Percentiles rank a stretch among this genome's conserved stretches.
phyloP scores from a whole-genome alignment of 2,329 filamentous ascomycete species.

The Trichoderma cornu-damae region DNA sequence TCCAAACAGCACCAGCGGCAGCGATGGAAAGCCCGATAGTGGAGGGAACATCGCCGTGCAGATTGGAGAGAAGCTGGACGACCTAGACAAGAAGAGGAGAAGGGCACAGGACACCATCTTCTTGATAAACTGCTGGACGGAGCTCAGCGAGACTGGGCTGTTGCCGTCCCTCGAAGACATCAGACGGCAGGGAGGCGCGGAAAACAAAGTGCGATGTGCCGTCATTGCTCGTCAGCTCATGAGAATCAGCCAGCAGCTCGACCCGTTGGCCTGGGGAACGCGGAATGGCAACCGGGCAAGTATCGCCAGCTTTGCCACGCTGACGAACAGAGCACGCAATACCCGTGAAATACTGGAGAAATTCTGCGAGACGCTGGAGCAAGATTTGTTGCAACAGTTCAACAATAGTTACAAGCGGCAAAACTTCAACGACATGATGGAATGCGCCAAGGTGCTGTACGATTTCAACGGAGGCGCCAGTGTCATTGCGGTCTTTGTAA shows the following conservation, averaged over 20 bases:
- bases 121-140: conserved; percentile 92
- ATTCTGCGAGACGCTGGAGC: conserved; percentile 91
- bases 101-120: conserved; percentile 91
- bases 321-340: conserved; percentile 50
- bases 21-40: conserved; percentile 41
- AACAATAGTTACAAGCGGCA: conserved; percentile 93
- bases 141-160: conserved; percentile 85
- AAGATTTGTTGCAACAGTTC: conserved; percentile 91
- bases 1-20: conserved; percentile 41
- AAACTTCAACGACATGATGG: conserved; percentile 97
- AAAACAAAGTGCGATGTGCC: conserved; percentile 90
- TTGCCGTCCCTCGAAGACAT: conserved; percentile 85
- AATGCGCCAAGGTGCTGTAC: conserved; percentile 86
- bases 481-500: conserved; percentile 93
- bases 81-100: conserved; percentile 85
- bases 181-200: conserved; percentile 73
- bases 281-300: conserved; percentile 52
- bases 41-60: conserved; percentile 89
- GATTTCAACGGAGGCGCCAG: conserved; percentile 96
- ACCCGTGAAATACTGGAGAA: conserved; percentile 91
- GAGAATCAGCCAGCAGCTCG: conserved; percentile 87
- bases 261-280: conserved; percentile 67
- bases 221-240: conserved; percentile 90
- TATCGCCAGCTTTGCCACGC: conserved; percentile 49
- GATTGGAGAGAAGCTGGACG: conserved; percentile 89